Conservation (phyloP, 2,329 filamentous ascomycete species). For the Rutstroemia sp. region DNA sequence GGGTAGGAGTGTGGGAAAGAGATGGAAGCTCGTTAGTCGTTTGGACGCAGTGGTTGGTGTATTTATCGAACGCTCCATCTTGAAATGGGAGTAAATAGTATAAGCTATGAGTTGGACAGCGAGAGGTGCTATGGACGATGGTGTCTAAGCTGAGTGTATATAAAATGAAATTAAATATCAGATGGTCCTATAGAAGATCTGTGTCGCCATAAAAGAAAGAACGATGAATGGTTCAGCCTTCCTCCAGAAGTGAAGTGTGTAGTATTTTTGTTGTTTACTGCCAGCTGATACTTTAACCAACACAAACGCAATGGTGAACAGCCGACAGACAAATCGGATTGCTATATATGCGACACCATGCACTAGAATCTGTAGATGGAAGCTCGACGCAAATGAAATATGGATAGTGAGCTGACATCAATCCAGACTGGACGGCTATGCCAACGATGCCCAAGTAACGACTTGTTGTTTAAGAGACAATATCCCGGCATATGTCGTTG, state of each 20-base stretch:
- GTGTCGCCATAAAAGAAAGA: neutral
- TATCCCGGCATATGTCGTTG: neutral
- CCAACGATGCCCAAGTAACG: slow-evolving; percentile 4
- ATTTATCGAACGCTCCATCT: neutral
- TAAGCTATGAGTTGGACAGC: neutral
- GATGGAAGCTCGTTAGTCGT: slow-evolving; percentile 14
- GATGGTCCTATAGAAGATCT: neutral
- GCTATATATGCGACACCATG: neutral
- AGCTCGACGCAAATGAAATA: slow-evolving; percentile 5
- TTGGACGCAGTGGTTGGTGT: neutral
- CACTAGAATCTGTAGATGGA: neutral
- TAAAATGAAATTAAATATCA: neutral
- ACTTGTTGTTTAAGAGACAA: neutral
- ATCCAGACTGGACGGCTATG: slow-evolving; percentile 4
- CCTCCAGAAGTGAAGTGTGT: too few species aligned
- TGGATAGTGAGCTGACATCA: slow-evolving; percentile 3
- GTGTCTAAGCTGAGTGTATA: neutral
- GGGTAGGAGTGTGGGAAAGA: slow-evolving; percentile 23
- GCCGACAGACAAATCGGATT: neutral
- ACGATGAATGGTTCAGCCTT: neutral
- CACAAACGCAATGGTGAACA: too few species aligned
- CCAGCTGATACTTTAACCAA: too few species aligned
- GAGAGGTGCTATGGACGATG: neutral
- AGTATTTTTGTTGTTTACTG: too few species aligned
- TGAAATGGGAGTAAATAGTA: neutral